Conservation (phyloP, 495 filamentous ascomycete genomes). For the Penicillium robsamsonii region DNA sequence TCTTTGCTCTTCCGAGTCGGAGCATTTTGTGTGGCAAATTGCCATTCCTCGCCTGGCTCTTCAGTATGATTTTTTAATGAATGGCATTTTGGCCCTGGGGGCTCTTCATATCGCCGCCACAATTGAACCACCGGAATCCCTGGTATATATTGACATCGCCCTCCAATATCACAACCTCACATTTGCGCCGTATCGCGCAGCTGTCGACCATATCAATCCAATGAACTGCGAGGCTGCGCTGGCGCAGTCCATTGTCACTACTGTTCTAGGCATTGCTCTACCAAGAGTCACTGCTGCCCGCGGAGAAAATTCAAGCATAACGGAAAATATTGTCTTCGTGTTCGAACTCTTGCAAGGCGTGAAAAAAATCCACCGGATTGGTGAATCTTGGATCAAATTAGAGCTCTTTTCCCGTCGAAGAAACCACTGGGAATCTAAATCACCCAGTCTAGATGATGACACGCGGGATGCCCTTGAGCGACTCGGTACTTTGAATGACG, state of each 20-base stretch:
- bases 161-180: conserved; percentile 51
- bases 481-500: conserved; percentile 28
- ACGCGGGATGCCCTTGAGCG: conserved; percentile 27
- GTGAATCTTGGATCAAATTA: conserved; percentile 32
- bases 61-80: conserved; percentile 52
- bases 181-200: conserved; percentile 42
- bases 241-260: conserved; percentile 52
- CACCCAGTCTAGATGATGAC: conserved; percentile 22
- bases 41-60: conserved; percentile 50
- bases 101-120: conserved; percentile 52
- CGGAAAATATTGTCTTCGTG: conserved; percentile 38
- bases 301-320: conserved; percentile 32
- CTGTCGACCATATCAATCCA: conserved; percentile 45
- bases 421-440: conserved; percentile 19
- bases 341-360: conserved; percentile 40
- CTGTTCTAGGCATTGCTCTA: conserved; percentile 47
- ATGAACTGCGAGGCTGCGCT: conserved; percentile 52
- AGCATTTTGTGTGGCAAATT: conserved; percentile 36
- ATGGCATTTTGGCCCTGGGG: conserved; percentile 52
- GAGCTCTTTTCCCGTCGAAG: conserved; percentile 25
- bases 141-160: conserved; percentile 50
- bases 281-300: conserved; percentile 39
- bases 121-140: conserved; percentile 32
- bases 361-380: conserved; percentile 35
- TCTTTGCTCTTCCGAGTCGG: conserved; percentile 28